Conservation (phyloP, 768 basidiomycete species). For the Lentinula raphanica region DNA sequence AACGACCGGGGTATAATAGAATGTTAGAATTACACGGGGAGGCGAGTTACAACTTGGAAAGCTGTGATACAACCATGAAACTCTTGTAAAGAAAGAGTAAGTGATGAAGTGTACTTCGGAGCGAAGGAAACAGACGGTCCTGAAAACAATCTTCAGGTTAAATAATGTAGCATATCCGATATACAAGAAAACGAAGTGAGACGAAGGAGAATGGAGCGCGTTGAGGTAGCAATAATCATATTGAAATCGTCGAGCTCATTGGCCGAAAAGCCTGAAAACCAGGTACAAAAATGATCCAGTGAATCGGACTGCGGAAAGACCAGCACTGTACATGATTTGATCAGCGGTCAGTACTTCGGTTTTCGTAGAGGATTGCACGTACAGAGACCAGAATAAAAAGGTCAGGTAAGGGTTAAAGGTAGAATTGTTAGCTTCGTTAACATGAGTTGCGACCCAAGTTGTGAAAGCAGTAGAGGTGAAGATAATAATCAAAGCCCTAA, state of each 20-base stretch:
- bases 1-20: not conserved
- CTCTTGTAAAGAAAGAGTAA: not conserved
- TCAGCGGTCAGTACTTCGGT: not conserved
- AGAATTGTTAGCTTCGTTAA: constrained; percentile 42
- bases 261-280: constrained; percentile 65
- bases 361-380: constrained; percentile 21
- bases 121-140: not conserved
- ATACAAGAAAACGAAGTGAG: not conserved
- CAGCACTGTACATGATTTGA: constrained; percentile 44
- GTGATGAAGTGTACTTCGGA: not conserved
- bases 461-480: constrained; percentile 77
- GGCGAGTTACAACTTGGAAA: not conserved
- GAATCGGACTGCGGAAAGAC: constrained; percentile 77
- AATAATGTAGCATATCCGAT: not conserved
- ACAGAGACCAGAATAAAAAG: constrained; percentile 68
- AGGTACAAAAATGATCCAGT: constrained; percentile 75
- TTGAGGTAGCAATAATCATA: not conserved
- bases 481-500: constrained; percentile 62
- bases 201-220: not conserved
- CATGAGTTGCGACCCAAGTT: constrained; percentile 60
- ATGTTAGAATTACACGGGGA: not conserved
- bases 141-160: not conserved
- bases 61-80: not conserved
- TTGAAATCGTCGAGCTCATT: not conserved
- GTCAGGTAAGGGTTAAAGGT: constrained; percentile 87